A percentile compares a stretch with the other conserved stretches of the same genome.
Evolutionary conservation across 768 basidiomycete genomes (phyloP).

Genomic region (Trametes elegans): DNA sequence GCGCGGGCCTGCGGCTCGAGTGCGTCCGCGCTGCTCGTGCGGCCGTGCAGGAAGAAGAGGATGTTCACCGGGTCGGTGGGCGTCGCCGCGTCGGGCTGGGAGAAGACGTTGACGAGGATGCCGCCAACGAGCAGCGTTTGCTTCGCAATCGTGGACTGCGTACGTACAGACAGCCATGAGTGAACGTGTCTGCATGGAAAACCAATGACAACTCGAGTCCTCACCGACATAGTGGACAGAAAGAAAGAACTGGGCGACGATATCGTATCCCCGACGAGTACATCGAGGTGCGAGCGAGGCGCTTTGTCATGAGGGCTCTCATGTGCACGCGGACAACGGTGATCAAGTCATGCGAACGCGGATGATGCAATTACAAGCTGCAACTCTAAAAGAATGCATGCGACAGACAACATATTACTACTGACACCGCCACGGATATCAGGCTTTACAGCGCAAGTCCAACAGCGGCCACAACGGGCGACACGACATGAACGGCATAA

Average conservation of each 20-base stretch:
- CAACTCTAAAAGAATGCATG: conserved; percentile 18
- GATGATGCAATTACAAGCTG: conserved; percentile 16
- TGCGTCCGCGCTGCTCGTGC: conserved; percentile 32
- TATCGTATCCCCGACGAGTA: too few relatives aligned
- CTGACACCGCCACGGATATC: conserved; percentile 3
- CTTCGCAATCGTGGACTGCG: conserved; percentile 10
- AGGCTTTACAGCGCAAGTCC: conserved; percentile 10
- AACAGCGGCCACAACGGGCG: neutral
- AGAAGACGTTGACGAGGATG: conserved; percentile 27
- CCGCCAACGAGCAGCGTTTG: conserved; percentile 28
- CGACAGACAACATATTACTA: conserved; percentile 15
- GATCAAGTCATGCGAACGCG: neutral
- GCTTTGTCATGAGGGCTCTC: neutral
- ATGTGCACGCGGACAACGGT: neutral
- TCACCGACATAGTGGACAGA: neutral
- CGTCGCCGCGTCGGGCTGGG: conserved; percentile 28
- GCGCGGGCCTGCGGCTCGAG: conserved; percentile 34
- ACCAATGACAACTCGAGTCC: conserved; percentile 7
- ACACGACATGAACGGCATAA: neutral
- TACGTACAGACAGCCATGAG: conserved; percentile 18
- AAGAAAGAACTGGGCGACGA: too few relatives aligned
- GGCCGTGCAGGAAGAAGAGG: conserved; percentile 48
- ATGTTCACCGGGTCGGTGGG: conserved; percentile 27
- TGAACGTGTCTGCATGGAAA: neutral
- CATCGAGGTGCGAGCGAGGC: too few relatives aligned